Conservation (phyloP, 371 early-diverging fungal genomes). For the Rhizopus microsporus region DNA sequence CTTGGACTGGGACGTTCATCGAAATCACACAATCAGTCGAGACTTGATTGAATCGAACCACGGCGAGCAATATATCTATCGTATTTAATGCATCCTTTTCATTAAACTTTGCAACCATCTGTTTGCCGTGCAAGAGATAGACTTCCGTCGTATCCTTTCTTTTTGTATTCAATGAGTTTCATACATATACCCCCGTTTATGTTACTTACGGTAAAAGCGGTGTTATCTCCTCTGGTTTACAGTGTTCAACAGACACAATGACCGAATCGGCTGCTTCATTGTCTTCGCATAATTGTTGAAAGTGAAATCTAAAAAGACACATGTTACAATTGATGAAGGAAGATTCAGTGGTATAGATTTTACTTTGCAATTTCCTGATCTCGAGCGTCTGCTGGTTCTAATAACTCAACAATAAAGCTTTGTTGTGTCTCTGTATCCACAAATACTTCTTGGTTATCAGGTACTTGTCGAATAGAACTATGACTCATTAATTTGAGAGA, state of each 20-base stretch:
- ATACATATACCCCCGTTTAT: not conserved
- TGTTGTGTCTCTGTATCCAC: constrained; percentile 71
- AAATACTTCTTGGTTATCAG: constrained; percentile 93
- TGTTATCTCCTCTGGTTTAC: constrained; percentile 21
- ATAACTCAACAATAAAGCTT: constrained; percentile 82
- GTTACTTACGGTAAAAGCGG: constrained; percentile 60
- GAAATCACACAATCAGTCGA: constrained; percentile 76
- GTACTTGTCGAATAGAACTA: constrained; percentile 80
- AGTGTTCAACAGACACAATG: constrained; percentile 33
- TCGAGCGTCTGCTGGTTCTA: constrained; percentile 64
- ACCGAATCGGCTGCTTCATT: constrained; percentile 63
- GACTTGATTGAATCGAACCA: constrained; percentile 64
- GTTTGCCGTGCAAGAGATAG: constrained; percentile 57
- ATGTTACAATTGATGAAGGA: not conserved
- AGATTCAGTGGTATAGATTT: constrained; percentile 1
- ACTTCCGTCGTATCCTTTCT: constrained; percentile 18
- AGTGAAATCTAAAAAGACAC: constrained; percentile 65
- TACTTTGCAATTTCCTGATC: constrained; percentile 55
- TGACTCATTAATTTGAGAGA: not conserved
- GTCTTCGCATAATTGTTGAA: constrained; percentile 74
- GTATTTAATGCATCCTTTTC: constrained; percentile 60
- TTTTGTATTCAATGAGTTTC: constrained; percentile 1
- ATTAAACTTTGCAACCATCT: constrained; percentile 72
- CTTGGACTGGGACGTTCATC: constrained; percentile 63
- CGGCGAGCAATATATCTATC: constrained; percentile 68